Conservation (phyloP, 805 yeast species). For the Pichia occidentalis region DNA sequence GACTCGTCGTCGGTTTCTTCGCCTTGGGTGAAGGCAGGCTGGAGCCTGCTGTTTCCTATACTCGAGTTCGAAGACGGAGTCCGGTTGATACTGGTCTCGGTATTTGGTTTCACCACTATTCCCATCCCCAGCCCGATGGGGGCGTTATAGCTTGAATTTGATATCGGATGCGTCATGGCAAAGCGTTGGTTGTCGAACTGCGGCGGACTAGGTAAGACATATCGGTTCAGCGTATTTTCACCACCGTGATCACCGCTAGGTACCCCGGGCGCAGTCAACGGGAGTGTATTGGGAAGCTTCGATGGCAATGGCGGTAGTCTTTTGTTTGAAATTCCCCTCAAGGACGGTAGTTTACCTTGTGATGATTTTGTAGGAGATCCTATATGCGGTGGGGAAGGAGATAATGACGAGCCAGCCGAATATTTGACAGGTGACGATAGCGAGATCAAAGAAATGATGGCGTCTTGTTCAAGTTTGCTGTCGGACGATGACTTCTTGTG, state of each 20-base stretch:
- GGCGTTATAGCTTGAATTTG: slow-evolving; percentile 1
- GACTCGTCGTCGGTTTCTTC: slow-evolving; percentile 10
- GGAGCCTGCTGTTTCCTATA: background rate
- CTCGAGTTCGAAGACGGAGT: background rate
- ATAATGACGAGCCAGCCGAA: slow-evolving; percentile 10
- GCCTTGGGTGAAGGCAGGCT: too few species aligned
- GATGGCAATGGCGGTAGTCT: slow-evolving; percentile 6
- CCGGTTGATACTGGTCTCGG: too few species aligned
- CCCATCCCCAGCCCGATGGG: background rate
- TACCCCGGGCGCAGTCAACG: slow-evolving; percentile 9
- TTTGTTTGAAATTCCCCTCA: slow-evolving; percentile 5
- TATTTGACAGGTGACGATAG: slow-evolving; percentile 42
- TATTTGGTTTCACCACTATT: background rate
- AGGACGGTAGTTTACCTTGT: slow-evolving; percentile 1
- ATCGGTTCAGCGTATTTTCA: background rate
- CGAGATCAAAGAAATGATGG: slow-evolving; percentile 49
- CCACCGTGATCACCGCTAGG: background rate
- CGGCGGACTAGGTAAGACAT: slow-evolving; percentile 3
- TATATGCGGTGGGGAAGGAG: slow-evolving; percentile 12
- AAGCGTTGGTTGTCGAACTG: too few species aligned
- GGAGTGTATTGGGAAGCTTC: background rate
- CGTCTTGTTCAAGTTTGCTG: slow-evolving; percentile 43
- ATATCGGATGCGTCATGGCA: slow-evolving; percentile 1
- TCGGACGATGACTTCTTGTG: slow-evolving; percentile 18
- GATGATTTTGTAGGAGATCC: slow-evolving; percentile 5